Percentiles rank a stretch among this genome's conserved stretches.
phyloP scores from a whole-genome alignment of 495 filamentous ascomycete genomes.

The Letharia columbiana region DNA sequence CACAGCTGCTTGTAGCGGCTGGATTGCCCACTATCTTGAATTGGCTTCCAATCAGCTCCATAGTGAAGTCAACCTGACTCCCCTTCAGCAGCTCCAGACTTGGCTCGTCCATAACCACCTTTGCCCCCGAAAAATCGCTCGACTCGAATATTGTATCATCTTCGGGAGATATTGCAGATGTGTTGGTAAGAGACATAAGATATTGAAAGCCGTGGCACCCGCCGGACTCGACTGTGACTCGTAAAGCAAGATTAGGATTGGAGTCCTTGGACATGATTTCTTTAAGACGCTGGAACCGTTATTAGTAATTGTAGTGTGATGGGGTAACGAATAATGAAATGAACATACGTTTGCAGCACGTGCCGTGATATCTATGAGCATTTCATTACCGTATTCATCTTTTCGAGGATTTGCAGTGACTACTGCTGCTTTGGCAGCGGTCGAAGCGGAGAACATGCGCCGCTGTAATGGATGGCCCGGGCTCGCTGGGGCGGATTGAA shows the following conservation, averaged over 20 bases:
- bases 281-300: conserved; percentile 53
- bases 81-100: conserved; percentile 85
- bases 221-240: conserved; percentile 82
- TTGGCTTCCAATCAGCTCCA: conserved; percentile 94
- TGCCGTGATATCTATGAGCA: conserved; percentile 70
- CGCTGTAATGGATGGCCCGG: conserved; percentile 4
- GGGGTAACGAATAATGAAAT: conserved; percentile 9
- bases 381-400: conserved; percentile 72
- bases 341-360: conserved; percentile 66
- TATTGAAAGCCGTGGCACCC: conserved; percentile 99
- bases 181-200: conserved; percentile 72
- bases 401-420: conserved; percentile 54
- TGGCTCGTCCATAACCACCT: conserved; percentile 79
- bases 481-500: neutral
- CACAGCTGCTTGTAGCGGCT: conserved; percentile 83
- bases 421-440: conserved; percentile 27
- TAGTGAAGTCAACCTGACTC: conserved; percentile 90
- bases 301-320: conserved; percentile 15
- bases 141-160: conserved; percentile 64
- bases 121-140: conserved; percentile 44
- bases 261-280: conserved; percentile 54
- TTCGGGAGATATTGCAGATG: conserved; percentile 48
- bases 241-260: conserved; percentile 75
- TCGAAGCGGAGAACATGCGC: conserved; percentile 18
- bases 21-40: conserved; percentile 96